These are phyloP conservation scores for Arabidopsis suecica DNA, from an alignment of 345 rosid genomes.

Conservation along the genomic window DNA sequence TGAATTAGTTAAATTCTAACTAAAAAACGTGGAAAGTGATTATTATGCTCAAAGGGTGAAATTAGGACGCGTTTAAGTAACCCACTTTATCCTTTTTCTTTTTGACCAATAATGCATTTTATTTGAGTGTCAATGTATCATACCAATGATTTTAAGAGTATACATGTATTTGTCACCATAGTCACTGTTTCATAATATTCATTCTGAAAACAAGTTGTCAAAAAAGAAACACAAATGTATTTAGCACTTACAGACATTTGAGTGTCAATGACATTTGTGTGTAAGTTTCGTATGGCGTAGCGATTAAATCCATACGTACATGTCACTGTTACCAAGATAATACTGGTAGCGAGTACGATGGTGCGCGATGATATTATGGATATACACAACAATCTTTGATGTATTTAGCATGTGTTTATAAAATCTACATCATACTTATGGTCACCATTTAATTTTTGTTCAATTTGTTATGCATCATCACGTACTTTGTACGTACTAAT, in stretches of 20 bases:
- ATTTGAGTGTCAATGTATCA: background rate
- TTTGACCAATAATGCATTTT: slow-evolving; percentile 1
- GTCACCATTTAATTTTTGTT: background rate
- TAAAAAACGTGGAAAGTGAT: background rate
- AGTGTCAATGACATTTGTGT: no score
- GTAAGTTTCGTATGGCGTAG: no score
- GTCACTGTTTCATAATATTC: background rate
- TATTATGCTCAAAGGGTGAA: background rate
- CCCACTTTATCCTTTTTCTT: background rate
- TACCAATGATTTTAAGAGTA: background rate
- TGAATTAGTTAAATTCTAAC: background rate
- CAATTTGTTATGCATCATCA: background rate
- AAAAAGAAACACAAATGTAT: background rate
- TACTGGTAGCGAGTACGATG: no score
- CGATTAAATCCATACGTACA: no score
- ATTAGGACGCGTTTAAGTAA: slow-evolving; percentile 7
- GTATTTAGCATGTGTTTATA: background rate
- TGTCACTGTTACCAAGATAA: no score
- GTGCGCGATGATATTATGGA: background rate
- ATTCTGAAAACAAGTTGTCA: background rate
- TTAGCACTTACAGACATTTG: no score
- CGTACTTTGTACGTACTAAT: no score
- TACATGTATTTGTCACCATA: background rate
- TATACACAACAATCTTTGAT: background rate
- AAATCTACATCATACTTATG: background rate